Percentiles rank a stretch among this genome's conserved stretches.
These are phyloP conservation scores for Pterocarpus santalinus DNA, from an alignment of 306 rosid genomes.

Conservation along the genomic window DNA sequence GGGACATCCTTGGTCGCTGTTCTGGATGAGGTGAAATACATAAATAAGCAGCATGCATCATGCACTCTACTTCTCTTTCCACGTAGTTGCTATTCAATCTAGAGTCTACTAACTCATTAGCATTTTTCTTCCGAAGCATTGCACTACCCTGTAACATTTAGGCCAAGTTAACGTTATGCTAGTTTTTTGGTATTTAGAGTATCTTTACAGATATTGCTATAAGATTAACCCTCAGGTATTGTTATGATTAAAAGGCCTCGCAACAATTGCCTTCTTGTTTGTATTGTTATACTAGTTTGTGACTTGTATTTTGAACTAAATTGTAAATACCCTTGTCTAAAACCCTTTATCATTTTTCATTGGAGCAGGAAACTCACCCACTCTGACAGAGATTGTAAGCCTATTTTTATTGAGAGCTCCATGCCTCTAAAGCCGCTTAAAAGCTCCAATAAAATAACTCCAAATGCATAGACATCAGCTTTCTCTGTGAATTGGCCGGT, in stretches of 20 bases:
- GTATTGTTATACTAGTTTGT: not conserved
- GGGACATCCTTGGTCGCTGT: slow-evolving; percentile 43
- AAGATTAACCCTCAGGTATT: no score
- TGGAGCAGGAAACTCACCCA: slow-evolving; percentile 38
- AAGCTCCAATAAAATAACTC: slow-evolving; percentile 45
- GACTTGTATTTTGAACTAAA: not conserved
- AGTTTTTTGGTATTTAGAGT: no score
- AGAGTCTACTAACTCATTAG: slow-evolving; percentile 26
- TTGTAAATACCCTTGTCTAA: not conserved
- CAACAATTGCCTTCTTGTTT: no score
- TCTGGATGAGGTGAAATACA: slow-evolving; percentile 39
- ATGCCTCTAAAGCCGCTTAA: slow-evolving; percentile 34
- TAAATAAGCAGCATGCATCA: slow-evolving; percentile 42
- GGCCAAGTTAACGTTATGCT: not conserved
- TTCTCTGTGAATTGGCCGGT: slow-evolving; percentile 35
- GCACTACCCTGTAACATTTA: slow-evolving; percentile 29
- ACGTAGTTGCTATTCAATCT: slow-evolving; percentile 31
- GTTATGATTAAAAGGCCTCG: no score
- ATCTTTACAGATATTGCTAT: no score
- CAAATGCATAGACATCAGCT: slow-evolving; percentile 45
- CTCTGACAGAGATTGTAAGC: slow-evolving; percentile 35
- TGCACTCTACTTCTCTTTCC: slow-evolving; percentile 23
- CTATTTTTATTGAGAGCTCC: slow-evolving; percentile 29
- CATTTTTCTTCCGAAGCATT: slow-evolving; percentile 27
- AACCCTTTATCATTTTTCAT: not conserved